phyloP scores from a whole-genome alignment of 208 protist genomes.

The Trypanosoma congolense region DNA sequence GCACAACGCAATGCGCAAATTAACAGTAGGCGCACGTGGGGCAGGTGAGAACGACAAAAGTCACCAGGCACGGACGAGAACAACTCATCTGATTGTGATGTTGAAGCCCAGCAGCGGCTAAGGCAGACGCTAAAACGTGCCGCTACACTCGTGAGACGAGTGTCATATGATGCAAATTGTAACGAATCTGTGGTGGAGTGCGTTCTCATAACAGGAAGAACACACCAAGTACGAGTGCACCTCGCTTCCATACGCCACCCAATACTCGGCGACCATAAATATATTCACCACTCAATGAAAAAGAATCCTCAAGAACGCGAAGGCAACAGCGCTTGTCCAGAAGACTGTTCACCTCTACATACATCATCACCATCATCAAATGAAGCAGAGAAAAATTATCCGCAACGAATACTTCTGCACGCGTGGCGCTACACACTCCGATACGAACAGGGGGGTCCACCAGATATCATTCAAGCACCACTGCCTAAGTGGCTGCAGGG shows the following conservation, averaged over 20 bases:
- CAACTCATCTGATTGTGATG: no score
- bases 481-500: conserved; percentile 31
- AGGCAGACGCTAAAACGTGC: conserved; percentile 44
- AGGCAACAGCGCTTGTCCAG: no score
- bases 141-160: conserved; percentile 25
- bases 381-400: no score
- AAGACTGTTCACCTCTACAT: no score
- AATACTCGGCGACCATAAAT: conserved; percentile 79
- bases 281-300: conserved; percentile 40
- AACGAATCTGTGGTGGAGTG: conserved; percentile 69
- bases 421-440: conserved; percentile 56
- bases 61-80: no score
- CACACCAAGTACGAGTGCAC: conserved; percentile 92
- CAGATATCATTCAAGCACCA: conserved; percentile 26
- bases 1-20: conserved; percentile 37
- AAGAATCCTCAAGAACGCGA: no score
- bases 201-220: conserved; percentile 81
- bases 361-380: no score
- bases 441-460: conserved; percentile 9
- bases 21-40: conserved; percentile 31
- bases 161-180: conserved; percentile 33
- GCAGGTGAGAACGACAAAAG: not conserved
- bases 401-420: conserved; percentile 56
- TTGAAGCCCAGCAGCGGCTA: conserved; percentile 12
- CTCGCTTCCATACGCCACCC: conserved; percentile 78